Percentiles rank a stretch among this genome's conserved stretches.
phyloP scores from a whole-genome alignment of 441 rosid genomes.

The Mallotus japonicus region DNA sequence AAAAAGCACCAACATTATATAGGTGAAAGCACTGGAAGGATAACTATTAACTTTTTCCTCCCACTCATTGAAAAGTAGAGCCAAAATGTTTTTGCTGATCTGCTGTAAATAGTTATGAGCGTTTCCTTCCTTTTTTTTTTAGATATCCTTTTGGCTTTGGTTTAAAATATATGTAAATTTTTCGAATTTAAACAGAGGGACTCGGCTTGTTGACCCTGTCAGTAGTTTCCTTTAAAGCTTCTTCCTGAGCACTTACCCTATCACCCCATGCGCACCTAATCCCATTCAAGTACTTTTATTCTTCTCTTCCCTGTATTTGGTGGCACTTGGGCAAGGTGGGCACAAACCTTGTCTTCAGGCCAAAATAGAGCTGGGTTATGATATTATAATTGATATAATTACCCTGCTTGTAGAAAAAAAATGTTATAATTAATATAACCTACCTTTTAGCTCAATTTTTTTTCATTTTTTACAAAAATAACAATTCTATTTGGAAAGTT shows the following conservation, averaged over 20 bases:
- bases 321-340: slow-evolving; percentile 72
- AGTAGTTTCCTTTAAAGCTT: slow-evolving; percentile 36
- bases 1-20: neutral
- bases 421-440: no score
- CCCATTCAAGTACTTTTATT: slow-evolving; percentile 42
- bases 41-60: neutral
- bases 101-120: neutral
- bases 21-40: neutral
- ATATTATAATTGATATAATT: no score
- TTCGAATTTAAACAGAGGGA: slow-evolving; percentile 42
- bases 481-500: no score
- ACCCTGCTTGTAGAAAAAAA: no score
- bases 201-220: slow-evolving; percentile 54
- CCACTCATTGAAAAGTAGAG: neutral
- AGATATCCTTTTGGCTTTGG: neutral
- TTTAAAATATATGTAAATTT: neutral
- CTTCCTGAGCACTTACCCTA: slow-evolving; percentile 21
- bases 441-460: no score
- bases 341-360: slow-evolving; percentile 81
- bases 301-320: slow-evolving; percentile 58
- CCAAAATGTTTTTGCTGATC: neutral
- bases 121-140: neutral
- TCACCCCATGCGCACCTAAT: slow-evolving; percentile 29
- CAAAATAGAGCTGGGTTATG: no score
- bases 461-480: no score